phyloP scores from a whole-genome alignment of 2,329 filamentous ascomycete species.

The Diplodia scrobiculata region DNA sequence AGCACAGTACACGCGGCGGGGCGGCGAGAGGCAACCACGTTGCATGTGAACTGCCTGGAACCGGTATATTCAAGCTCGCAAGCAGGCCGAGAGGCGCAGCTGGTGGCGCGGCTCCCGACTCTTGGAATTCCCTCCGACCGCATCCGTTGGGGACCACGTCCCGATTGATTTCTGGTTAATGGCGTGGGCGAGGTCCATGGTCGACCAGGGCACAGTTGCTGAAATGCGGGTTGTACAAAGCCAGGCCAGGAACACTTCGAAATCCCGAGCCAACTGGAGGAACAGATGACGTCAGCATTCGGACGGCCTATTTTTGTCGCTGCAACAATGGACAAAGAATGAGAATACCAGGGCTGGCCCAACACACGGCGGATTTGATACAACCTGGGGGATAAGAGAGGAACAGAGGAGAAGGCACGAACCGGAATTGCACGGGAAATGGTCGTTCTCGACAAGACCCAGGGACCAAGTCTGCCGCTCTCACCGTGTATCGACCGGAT shows the following conservation, averaged over 20 bases:
- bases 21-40: slow-evolving; percentile 5
- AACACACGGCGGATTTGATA: too few relatives aligned
- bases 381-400: too few relatives aligned
- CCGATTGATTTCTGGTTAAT: neutral
- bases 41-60: neutral
- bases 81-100: too few relatives aligned
- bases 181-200: neutral
- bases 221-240: neutral
- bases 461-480: neutral
- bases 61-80: neutral
- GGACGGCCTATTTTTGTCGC: neutral
- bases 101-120: too few relatives aligned
- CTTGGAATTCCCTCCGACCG: neutral
- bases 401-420: too few relatives aligned
- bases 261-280: too few relatives aligned
- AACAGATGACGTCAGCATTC: slow-evolving; percentile 1
- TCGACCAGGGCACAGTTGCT: neutral
- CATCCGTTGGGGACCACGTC: neutral
- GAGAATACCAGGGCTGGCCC: neutral
- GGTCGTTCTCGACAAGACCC: neutral
- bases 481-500: neutral
- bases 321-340: slow-evolving; percentile 3
- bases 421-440: too few relatives aligned
- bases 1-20: slow-evolving; percentile 4
- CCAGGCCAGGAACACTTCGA: neutral